Conservation (phyloP, 2,329 filamentous ascomycete genomes). For the Alternaria atra region DNA sequence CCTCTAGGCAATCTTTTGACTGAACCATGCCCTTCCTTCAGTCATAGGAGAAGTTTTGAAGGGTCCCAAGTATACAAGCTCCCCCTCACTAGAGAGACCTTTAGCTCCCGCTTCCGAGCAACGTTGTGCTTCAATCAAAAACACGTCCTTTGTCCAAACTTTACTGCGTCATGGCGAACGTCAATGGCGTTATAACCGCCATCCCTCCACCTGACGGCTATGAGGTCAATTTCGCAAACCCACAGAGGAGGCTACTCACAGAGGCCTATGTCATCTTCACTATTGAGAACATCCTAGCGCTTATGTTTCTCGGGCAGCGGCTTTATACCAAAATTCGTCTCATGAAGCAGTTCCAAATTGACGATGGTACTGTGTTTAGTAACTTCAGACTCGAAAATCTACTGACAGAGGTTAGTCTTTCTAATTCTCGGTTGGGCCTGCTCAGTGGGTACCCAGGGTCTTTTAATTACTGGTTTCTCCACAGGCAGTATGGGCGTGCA, state of each 20-base stretch:
- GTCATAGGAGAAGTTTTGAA: not conserved
- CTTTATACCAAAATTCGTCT: conserved; percentile 39
- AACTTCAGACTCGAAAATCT: not conserved
- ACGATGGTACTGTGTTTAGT: conserved; percentile 33
- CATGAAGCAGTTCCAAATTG: conserved; percentile 32
- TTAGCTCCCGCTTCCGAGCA: not conserved
- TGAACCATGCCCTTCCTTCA: not conserved
- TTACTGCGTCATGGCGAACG: conserved; percentile 18
- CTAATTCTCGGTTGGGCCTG: conserved; percentile 20
- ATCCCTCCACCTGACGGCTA: conserved; percentile 39
- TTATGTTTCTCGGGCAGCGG: conserved; percentile 36
- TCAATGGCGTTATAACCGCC: conserved; percentile 19
- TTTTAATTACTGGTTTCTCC: conserved; percentile 17
- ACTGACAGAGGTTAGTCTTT: conserved; percentile 11
- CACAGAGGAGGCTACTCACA: conserved; percentile 24
- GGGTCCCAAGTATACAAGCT: not conserved
- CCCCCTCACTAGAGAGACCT: not conserved
- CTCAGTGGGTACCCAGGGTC: conserved; percentile 18
- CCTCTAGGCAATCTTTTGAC: conserved; percentile 1
- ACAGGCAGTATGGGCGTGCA: conserved; percentile 26
- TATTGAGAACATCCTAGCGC: conserved; percentile 28
- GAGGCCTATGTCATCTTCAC: conserved; percentile 31
- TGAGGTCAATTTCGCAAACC: conserved; percentile 40
- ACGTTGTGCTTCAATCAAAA: not conserved
- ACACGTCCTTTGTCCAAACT: not conserved